Base-by-base conservation (phyloP, 305 asterid genomes). In the Fraxinus sp. region DNA sequence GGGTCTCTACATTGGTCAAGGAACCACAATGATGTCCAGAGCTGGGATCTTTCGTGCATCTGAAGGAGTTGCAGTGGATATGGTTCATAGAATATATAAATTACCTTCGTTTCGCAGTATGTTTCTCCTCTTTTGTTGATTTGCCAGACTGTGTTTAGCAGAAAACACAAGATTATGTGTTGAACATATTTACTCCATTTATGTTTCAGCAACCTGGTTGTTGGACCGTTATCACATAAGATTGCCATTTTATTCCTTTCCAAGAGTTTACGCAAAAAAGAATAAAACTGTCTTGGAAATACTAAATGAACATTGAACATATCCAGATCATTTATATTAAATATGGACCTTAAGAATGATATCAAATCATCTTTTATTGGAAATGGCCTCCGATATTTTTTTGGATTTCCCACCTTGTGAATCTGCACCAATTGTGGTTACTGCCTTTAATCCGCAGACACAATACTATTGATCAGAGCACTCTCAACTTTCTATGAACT, bases 1-100 rank as follows among this genome's bases (percentile, higher is more conserved):
- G 36, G 97, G 99, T 74, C 93, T 94, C 79, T 95, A 92, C 84
- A 93, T 95, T 85, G 99, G 99, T 83, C 94, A 92, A 90, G 99
- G 98, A 87, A 86, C 90, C 32, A 83, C 97, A 82, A 92, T 88
- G 95, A 73, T 95, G 90, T 93, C 99, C 74, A 91, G 99, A 88
- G 89, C 98, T 84, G 98, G 98, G 86, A 82, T 95, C 87, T 95
- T 95, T 82, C 91, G 99, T 74, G 99, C n/a, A 57, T 64, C 94
- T 46, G 83, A 84, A 87, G 99, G 99, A 78, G 88, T 93, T 85
- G 99, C 97, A 10, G 88, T 95, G 83, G 90, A 92, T 88, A 82
- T 95, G 97, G 79, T 83, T 83, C 83, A 89, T 81, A 91, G 99
- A 92, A 98, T 95, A 64, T 95, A 86, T 87, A 86, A 87, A 68